Percentiles rank a stretch among this genome's conserved stretches.
These are phyloP conservation scores for Colletotrichum lupini DNA, from an alignment of 2,329 filamentous ascomycete species.

Conservation along the genomic window DNA sequence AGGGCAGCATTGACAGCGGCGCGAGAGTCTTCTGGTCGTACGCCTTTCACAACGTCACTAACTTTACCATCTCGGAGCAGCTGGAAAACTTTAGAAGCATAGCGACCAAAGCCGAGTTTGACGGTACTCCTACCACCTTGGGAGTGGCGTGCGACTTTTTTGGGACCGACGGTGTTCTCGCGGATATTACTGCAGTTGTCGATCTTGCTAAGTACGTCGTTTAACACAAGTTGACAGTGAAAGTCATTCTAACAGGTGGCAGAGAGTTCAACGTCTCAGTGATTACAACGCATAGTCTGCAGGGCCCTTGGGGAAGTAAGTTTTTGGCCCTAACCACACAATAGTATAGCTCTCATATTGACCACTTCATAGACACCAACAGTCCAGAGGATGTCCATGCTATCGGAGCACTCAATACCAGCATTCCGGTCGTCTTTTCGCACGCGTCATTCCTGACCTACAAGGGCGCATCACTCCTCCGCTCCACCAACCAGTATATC, in stretches of 20 bases:
- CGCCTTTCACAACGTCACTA: constrained; percentile 50
- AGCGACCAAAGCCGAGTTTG: constrained; percentile 40
- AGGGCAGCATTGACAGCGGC: constrained; percentile 59
- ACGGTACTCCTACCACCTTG: constrained; percentile 47
- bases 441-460: constrained; percentile 59
- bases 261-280: constrained; percentile 54
- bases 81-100: constrained; percentile 51
- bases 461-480: constrained; percentile 53
- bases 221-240: not conserved
- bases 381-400: constrained; percentile 50
- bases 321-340: not conserved
- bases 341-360: not conserved
- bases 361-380: constrained; percentile 42
- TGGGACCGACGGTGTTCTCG: constrained; percentile 41
- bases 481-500: constrained; percentile 61
- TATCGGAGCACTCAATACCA: constrained; percentile 53
- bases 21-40: constrained; percentile 60
- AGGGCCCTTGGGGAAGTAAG: constrained; percentile 52
- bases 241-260: not conserved
- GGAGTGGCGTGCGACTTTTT: constrained; percentile 55
- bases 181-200: constrained; percentile 45
- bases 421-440: constrained; percentile 62
- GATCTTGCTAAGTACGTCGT: constrained; percentile 44
- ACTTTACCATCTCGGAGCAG: constrained; percentile 49
- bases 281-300: constrained; percentile 57